These are phyloP conservation scores for Alternaria gansuensis DNA, from an alignment of 2,329 filamentous ascomycete genomes.

Conservation along the genomic window DNA sequence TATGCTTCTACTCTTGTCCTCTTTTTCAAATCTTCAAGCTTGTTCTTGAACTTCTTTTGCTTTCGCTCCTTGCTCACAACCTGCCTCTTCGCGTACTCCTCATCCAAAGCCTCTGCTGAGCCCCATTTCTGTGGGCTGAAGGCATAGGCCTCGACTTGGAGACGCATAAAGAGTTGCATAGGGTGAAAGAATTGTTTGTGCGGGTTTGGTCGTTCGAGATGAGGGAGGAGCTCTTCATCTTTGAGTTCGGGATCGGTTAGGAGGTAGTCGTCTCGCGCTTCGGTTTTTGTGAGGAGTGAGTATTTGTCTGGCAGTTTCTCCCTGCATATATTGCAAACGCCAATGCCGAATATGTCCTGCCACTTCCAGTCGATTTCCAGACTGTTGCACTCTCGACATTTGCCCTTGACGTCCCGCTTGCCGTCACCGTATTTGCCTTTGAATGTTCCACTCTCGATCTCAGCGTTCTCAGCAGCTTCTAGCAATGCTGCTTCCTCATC, in stretches of 20 bases:
- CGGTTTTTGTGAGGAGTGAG: slow-evolving; percentile 93
- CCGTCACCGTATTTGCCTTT: slow-evolving; percentile 49
- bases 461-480: slow-evolving; percentile 56
- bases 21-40: slow-evolving; percentile 89
- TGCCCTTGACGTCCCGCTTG: slow-evolving; percentile 64
- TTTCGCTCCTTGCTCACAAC: slow-evolving; percentile 83
- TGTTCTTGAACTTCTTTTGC: slow-evolving; percentile 89
- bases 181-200: slow-evolving; percentile 97
- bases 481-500: slow-evolving; percentile 40
- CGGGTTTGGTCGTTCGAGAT: slow-evolving; percentile 88
- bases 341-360: slow-evolving; percentile 81
- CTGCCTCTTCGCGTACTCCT: slow-evolving; percentile 83
- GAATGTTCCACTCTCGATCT: slow-evolving; percentile 39
- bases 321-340: slow-evolving; percentile 85
- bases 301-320: slow-evolving; percentile 92
- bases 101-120: slow-evolving; percentile 82
- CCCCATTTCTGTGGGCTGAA: slow-evolving; percentile 88
- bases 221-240: slow-evolving; percentile 84
- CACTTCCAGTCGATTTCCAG: slow-evolving; percentile 95
- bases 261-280: slow-evolving; percentile 93
- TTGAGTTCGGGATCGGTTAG: slow-evolving; percentile 94
- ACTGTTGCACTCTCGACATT: slow-evolving; percentile 82
- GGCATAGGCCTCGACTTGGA: slow-evolving; percentile 93
- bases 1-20: slow-evolving; percentile 92
- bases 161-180: slow-evolving; percentile 97